These are phyloP conservation scores for Apiospora hydei DNA, from an alignment of 2,329 filamentous ascomycete genomes.

Conservation along the genomic window DNA sequence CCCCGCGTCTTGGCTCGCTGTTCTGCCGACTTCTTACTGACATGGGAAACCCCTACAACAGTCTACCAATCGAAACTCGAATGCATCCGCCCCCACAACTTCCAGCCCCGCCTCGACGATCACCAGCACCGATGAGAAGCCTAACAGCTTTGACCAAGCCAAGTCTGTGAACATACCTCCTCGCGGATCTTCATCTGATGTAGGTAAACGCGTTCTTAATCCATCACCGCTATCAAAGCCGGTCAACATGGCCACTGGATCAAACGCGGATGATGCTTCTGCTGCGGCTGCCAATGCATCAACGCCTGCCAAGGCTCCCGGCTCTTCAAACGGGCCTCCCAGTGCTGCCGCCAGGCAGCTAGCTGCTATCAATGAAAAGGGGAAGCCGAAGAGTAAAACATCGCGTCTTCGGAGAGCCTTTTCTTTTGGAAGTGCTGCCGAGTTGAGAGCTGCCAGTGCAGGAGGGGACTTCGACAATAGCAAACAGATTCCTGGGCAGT, in stretches of 20 bases:
- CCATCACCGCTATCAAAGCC: constrained; percentile 80
- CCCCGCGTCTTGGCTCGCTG: constrained; percentile 39
- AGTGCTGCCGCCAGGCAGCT: constrained; percentile 86
- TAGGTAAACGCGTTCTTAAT: constrained; percentile 68
- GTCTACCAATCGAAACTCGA: constrained; percentile 66
- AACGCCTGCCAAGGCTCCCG: constrained; percentile 42
- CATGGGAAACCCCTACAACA: constrained; percentile 40
- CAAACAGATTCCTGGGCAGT: constrained; percentile 50
- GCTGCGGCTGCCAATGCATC: constrained; percentile 38
- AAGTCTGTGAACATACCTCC: constrained; percentile 66
- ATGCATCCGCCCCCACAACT: constrained; percentile 57
- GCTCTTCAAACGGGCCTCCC: constrained; percentile 42
- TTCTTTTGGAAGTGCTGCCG: constrained; percentile 94
- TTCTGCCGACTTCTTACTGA: constrained; percentile 55
- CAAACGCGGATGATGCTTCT: constrained; percentile 50
- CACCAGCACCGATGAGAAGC: constrained; percentile 52
- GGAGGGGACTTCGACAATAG: constrained; percentile 56
- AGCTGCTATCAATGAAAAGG: constrained; percentile 85
- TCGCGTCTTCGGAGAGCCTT: constrained; percentile 89
- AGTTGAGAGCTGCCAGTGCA: constrained; percentile 72
- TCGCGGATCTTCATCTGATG: constrained; percentile 70
- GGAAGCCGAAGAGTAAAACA: constrained; percentile 83
- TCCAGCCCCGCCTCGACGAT: constrained; percentile 58
- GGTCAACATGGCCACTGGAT: constrained; percentile 66
- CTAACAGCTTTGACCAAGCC: constrained; percentile 59